Base-by-base conservation (phyloP, 176 grass and related monocot species). In the Cenchrus americanus region DNA sequence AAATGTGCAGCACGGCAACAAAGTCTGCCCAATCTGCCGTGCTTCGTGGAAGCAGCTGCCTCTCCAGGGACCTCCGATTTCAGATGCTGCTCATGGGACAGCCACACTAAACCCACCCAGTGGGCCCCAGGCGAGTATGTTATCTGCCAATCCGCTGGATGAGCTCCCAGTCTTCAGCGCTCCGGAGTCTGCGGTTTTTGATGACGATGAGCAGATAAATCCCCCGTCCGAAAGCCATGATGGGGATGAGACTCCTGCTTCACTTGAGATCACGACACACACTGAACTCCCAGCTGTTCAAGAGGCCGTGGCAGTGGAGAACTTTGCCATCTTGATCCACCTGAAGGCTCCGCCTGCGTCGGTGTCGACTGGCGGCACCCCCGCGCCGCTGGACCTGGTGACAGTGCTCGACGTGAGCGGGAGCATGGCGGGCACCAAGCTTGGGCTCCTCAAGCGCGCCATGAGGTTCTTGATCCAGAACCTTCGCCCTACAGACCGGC, bases 341-440 rank as follows among this genome's bases (percentile, higher is more conserved):
- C 68, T 97, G 5, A 92, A 84, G 74, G 94, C 89, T 46, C 94
- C 89, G 0, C 71, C 10, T 87, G 47, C 76, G 19, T 27, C 42
- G 46, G 51, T 37, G 49, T 19, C 9, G 69, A 17, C 34, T 1
- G 64, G 34, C 34, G 76, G n/a, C 42, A 66, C 68, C 32, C 89
- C 89, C 30, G 86, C 84, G 12, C 80, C 91, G 1, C 42, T 97
- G 30, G 94, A 93, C 73, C 86, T 97, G 6, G 91, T 97, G 17
- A 84, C 91, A 0, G 91, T 93, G 62, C 88, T 97, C 49, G 94
- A 97, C 73, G 84, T 97, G 26, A 97, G 94, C n/a, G 84, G 94
- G 41, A 97, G 94, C 89, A 97, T 97, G 94, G 47, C 57, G 11
- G 91, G 94, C 24, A 86, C 80, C 10, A 97, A 97, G 82, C 89